phyloP scores from a whole-genome alignment of 2,329 filamentous ascomycete genomes.

The Mariannaea sp. region DNA sequence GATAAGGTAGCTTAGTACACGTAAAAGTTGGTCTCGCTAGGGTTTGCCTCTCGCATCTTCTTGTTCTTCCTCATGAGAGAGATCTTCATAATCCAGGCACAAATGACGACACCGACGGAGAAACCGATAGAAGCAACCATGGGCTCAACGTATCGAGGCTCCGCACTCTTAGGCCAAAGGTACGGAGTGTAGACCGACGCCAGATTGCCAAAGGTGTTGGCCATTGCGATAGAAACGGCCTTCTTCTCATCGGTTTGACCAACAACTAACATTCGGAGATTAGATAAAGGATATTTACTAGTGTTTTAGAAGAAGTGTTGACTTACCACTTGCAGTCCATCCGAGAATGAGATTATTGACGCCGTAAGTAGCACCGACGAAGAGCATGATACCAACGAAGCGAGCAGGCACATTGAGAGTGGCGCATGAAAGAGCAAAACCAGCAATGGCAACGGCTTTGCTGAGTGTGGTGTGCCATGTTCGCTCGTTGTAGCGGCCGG shows the following conservation, averaged over 20 bases:
- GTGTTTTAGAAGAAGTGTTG: too few species aligned
- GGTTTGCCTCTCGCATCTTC: constrained; percentile 36
- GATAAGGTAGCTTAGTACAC: constrained; percentile 37
- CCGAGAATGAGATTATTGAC: constrained; percentile 52
- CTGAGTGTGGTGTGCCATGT: constrained; percentile 52
- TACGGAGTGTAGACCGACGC: constrained; percentile 31
- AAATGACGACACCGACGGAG: constrained; percentile 42
- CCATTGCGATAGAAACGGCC: constrained; percentile 46
- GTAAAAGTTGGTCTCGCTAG: constrained; percentile 36
- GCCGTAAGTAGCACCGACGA: constrained; percentile 44
- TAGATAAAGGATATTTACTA: too few species aligned
- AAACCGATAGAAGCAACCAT: constrained; percentile 32
- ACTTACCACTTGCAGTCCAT: constrained; percentile 49
- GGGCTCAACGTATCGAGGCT: constrained; percentile 18
- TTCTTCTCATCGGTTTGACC: constrained; percentile 55
- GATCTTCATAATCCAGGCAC: constrained; percentile 45
- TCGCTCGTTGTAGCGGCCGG: constrained; percentile 38
- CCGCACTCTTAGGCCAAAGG: constrained; percentile 24
- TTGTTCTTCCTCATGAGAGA: constrained; percentile 44
- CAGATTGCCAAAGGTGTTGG: constrained; percentile 27
- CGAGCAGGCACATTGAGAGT: constrained; percentile 30
- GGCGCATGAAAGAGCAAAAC: constrained; percentile 30
- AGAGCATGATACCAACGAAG: constrained; percentile 43
- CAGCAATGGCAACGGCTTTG: constrained; percentile 45
- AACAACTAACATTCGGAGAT: too few species aligned